Evolutionary conservation across 768 basidiomycete species (phyloP), one percentile per base, ranked within the genome.

Genomic region (Panaeolus papilionaceus): DNA sequence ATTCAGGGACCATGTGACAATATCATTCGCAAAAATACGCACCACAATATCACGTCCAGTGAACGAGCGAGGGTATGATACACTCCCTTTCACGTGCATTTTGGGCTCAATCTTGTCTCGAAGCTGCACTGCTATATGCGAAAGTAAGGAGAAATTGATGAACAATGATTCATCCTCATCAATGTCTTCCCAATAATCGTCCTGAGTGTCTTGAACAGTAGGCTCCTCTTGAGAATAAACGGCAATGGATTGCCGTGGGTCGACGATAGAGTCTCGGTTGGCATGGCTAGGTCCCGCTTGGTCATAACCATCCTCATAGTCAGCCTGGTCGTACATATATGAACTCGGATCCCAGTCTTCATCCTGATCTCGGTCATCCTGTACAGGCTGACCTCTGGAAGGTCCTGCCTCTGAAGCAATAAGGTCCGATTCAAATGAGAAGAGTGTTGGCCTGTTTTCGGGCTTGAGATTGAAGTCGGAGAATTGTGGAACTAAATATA

Each of bases 31-130:
- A 40, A 47, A 18, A 33, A 9, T 10, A 88, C 94, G 74, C 80
- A 96, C 93, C 70, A 99, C 95, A 40, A 97, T 89, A 73, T 98
- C 95, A 73, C 93, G 94, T 6, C 97, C 97, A 2, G 97, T 98
- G 72, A 99, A 98, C 23, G 94, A 92, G 3, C 89, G 83, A 4
- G 91, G 92, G 76, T 97, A 97, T 2, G 93, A 92, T 47, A 98
- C 93, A 65, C 95, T 93, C 7, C 94, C 95, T 80, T 98, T 98
- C 68, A 94, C 92, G 72, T 98, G 96, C 7, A 87, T 89, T 7
- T 89, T 90, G 65, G 93, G 85, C 3, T 93, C 94, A 2, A 99
- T 94, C 75, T 94, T 92, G 79, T 99, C 96, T 65, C 92, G 86
- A 66, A 99, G 79, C 75, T 93, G 90, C 40, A 96, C 91, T 1